A percentile compares a stretch with the other conserved stretches of the same genome.
Evolutionary conservation across 768 basidiomycete genomes (phyloP).

Genomic region (Boletus sensibilis): DNA sequence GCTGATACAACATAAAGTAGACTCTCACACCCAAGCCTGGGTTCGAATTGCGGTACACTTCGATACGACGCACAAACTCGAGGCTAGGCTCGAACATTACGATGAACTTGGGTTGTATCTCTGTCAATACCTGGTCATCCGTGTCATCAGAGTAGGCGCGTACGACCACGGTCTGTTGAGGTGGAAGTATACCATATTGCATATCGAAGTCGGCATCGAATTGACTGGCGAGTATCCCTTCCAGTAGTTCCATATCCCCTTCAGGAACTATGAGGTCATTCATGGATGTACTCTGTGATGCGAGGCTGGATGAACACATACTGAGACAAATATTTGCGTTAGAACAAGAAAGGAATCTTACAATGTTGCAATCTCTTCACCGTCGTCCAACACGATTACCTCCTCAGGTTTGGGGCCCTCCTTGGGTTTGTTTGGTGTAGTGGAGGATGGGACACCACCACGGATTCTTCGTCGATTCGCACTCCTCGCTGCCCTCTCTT

Average conservation of each 20-base stretch:
- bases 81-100: conserved; percentile 95
- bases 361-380: conserved; percentile 54
- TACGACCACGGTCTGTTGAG: conserved; percentile 80
- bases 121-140: conserved; percentile 84
- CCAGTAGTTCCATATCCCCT: conserved; percentile 23
- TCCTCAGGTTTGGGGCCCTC: conserved; percentile 9
- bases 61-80: conserved; percentile 88
- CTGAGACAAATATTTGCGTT: not conserved
- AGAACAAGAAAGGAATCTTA: conserved; percentile 35
- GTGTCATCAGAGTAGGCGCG: conserved; percentile 89
- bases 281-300: conserved; percentile 15
- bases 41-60: conserved; percentile 86
- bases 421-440: conserved; percentile 8
- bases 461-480: conserved; percentile 72
- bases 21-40: conserved; percentile 83
- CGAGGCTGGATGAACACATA: conserved; percentile 12
- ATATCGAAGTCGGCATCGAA: conserved; percentile 64
- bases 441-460: conserved; percentile 56
- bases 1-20: conserved; percentile 93
- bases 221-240: conserved; percentile 29
- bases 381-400: conserved; percentile 20
- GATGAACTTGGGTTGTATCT: conserved; percentile 87
- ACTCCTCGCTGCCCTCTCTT: conserved; percentile 53
- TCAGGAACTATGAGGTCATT: conserved; percentile 18
- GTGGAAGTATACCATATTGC: conserved; percentile 74